Percentiles rank a stretch among this genome's conserved stretches.
These are phyloP conservation scores for Perilla frutescens DNA, from an alignment of 257 asterid species.

Conservation along the genomic window DNA sequence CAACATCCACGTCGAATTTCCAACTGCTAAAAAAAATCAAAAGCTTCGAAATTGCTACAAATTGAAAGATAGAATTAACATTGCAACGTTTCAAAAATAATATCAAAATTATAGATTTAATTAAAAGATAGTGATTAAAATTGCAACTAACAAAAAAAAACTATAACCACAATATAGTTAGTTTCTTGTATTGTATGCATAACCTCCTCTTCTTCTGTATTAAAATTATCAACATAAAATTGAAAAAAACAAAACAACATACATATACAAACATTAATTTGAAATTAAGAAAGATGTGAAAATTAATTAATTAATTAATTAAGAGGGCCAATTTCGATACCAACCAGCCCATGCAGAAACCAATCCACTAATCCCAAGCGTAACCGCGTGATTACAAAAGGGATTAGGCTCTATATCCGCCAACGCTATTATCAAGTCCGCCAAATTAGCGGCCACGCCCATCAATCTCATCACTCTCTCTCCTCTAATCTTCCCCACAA, in stretches of 20 bases:
- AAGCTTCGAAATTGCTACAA: no score
- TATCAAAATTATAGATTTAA: no score
- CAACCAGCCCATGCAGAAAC: slow-evolving; percentile 99
- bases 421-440: slow-evolving; percentile 76
- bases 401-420: slow-evolving; percentile 97
- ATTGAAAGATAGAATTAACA: no score
- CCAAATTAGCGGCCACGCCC: slow-evolving; percentile 89
- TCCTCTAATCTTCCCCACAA: slow-evolving; percentile 56
- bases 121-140: no score
- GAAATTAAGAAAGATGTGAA: background rate
- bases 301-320: background rate
- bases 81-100: no score
- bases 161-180: no score
- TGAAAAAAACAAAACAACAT: background rate
- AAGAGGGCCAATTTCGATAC: slow-evolving; percentile 95
- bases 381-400: slow-evolving; percentile 77
- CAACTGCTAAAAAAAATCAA: no score
- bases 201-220: no score
- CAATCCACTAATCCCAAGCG: slow-evolving; percentile 87
- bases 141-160: no score
- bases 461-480: slow-evolving; percentile 89
- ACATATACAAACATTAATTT: no score
- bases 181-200: no score
- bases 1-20: no score
- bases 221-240: background rate